Percentiles rank a stretch among this genome's conserved stretches.
These are phyloP conservation scores for Aspergillus persii DNA, from an alignment of 2,329 filamentous ascomycete species.

Conservation along the genomic window DNA sequence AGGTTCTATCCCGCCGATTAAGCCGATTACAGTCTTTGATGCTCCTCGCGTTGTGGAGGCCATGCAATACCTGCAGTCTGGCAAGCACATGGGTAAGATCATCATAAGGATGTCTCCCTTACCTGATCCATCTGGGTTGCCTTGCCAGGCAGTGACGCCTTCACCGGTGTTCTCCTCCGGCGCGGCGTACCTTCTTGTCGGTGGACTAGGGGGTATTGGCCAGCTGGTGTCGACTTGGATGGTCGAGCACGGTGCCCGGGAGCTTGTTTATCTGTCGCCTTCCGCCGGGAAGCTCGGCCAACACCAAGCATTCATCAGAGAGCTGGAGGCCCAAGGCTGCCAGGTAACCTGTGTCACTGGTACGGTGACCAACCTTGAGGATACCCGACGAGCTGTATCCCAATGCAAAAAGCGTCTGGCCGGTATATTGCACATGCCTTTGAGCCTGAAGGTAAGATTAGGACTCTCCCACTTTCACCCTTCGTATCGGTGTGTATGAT, in stretches of 20 bases:
- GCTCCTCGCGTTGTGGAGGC: slow-evolving; percentile 16
- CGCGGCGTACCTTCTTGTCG: slow-evolving; percentile 14
- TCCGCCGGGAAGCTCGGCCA: slow-evolving; percentile 1
- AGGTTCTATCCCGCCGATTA: neutral
- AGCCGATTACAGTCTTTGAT: neutral
- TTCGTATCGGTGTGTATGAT: neutral
- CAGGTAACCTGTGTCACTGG: slow-evolving; percentile 3
- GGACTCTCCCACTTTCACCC: neutral
- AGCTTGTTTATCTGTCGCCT: slow-evolving; percentile 8
- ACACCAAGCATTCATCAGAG: slow-evolving; percentile 2
- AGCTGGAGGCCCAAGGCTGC: slow-evolving; percentile 5
- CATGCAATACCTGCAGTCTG: slow-evolving; percentile 30
- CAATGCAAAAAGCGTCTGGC: slow-evolving; percentile 1
- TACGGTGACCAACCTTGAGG: slow-evolving; percentile 2
- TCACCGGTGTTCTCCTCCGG: neutral
- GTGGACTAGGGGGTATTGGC: slow-evolving; percentile 15
- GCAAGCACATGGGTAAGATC: slow-evolving; percentile 40
- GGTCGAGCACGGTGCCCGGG: slow-evolving; percentile 12
- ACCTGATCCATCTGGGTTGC: slow-evolving; percentile 14
- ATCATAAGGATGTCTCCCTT: slow-evolving; percentile 34
- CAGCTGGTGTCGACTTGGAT: slow-evolving; percentile 12
- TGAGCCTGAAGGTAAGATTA: slow-evolving; percentile 11
- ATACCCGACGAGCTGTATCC: slow-evolving; percentile 4
- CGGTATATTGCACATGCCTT: slow-evolving; percentile 19
- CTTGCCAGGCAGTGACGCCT: neutral